Conservation (phyloP, 177 flowering plant genomes). For the Vitis hybrid region DNA sequence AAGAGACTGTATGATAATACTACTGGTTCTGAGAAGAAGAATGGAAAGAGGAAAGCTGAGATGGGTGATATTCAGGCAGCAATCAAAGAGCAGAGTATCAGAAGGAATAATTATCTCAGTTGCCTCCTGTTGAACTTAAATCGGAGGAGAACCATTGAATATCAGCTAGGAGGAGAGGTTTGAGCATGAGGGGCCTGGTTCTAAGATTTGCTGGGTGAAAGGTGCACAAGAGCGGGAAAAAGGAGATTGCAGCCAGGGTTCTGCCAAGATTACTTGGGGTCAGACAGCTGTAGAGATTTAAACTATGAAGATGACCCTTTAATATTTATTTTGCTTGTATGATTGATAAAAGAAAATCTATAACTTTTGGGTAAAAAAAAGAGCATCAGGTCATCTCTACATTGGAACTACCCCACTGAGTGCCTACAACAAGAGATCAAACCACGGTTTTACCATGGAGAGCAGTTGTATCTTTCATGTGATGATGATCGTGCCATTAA, state of each 20-base stretch:
- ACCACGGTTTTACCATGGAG: constrained; percentile 41
- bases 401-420: too few species aligned
- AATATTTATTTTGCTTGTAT: too few species aligned
- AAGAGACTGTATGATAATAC: constrained; percentile 29
- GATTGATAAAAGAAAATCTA: too few species aligned
- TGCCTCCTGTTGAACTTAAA: constrained; percentile 91
- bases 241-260: too few species aligned
- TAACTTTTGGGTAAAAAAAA: too few species aligned
- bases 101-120: constrained; percentile 77
- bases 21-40: constrained; percentile 36
- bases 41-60: constrained; percentile 50
- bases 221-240: too few species aligned
- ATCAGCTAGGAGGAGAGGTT: constrained; percentile 75
- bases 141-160: constrained; percentile 63
- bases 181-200: constrained; percentile 58
- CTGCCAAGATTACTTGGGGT: too few species aligned
- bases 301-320: too few species aligned
- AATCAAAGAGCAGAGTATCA: constrained; percentile 63
- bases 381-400: too few species aligned
- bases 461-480: constrained; percentile 17
- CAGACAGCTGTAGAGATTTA: too few species aligned
- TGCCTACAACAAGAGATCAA: constrained; percentile 28
- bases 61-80: constrained; percentile 36
- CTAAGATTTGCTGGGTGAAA: too few species aligned
- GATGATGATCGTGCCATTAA: constrained; percentile 75